phyloP scores from a whole-genome alignment of 176 grass and related monocot genomes.

The Miscanthus lutarioriparius region DNA sequence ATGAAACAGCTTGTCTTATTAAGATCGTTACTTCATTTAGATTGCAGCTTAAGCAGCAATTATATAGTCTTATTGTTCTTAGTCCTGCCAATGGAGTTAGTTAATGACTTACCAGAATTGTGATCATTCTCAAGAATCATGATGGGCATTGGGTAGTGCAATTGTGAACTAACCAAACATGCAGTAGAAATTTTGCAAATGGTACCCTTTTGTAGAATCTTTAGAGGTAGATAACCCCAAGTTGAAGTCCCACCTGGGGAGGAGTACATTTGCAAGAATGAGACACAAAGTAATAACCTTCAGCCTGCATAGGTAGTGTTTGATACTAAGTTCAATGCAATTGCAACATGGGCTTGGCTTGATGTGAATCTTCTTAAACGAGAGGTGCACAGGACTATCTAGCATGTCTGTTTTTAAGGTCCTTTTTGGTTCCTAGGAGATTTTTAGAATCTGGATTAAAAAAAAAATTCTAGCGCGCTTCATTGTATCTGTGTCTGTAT shows the following conservation, averaged over 20 bases:
- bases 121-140: not conserved
- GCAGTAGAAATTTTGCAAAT: slow-evolving; percentile 7
- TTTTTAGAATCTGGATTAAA: too few species aligned
- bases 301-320: not conserved
- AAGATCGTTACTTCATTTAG: not conserved
- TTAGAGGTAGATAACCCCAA: not conserved
- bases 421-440: too few species aligned
- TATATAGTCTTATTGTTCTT: not conserved
- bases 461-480: too few species aligned
- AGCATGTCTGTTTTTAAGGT: slow-evolving; percentile 5
- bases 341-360: not conserved
- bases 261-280: not conserved
- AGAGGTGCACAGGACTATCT: not conserved
- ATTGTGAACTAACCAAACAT: not conserved
- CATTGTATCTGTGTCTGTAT: too few species aligned
- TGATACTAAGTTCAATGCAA: not conserved
- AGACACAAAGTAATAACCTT: not conserved
- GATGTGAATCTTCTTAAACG: not conserved
- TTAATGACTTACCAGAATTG: not conserved
- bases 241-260: not conserved
- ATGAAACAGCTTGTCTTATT: not conserved
- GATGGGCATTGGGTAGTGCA: not conserved
- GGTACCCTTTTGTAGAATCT: not conserved
- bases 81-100: not conserved
- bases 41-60: not conserved